Evolutionary conservation across 257 asterid species (phyloP).

Genomic region (Schizonepeta tenuifolia): DNA sequence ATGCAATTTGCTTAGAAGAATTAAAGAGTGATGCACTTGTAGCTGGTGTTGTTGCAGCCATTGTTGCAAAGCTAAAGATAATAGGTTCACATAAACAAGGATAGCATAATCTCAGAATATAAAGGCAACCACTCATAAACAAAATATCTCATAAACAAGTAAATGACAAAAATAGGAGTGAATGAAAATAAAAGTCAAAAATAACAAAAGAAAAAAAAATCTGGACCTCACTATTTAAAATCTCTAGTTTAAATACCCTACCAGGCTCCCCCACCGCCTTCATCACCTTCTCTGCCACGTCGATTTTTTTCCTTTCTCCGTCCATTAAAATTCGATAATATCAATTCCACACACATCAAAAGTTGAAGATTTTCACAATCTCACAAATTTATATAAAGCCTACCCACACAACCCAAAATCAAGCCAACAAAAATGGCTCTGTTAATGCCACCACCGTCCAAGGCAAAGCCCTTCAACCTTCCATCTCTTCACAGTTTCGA

Average conservation of each 20-base stretch:
- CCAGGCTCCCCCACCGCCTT: conserved; percentile 40
- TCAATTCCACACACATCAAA: conserved; percentile 32
- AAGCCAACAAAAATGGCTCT: conserved; percentile 54
- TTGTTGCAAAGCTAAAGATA: conserved; percentile 26
- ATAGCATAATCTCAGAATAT: conserved; percentile 36
- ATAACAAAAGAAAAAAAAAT: conserved; percentile 20
- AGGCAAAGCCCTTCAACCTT: conserved; percentile 42
- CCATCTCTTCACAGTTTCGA: conserved; percentile 36
- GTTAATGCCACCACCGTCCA: conserved; percentile 47
- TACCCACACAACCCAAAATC: conserved; percentile 11
- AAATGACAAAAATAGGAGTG: conserved; percentile 38
- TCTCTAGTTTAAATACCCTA: conserved; percentile 25
- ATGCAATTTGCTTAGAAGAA: conserved; percentile 54
- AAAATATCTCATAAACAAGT: conserved; percentile 33
- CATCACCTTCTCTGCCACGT: conserved; percentile 47
- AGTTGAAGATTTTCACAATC: neutral
- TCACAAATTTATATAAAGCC: conserved; percentile 39
- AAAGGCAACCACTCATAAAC: conserved; percentile 45
- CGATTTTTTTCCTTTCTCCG: conserved; percentile 12
- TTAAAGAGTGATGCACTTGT: conserved; percentile 53
- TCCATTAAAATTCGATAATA: conserved; percentile 31
- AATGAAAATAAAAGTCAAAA: neutral
- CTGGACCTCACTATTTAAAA: conserved; percentile 32
- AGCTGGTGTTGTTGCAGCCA: conserved; percentile 53
- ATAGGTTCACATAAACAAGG: conserved; percentile 29